Evolutionary conservation across 2,329 filamentous ascomycete genomes (phyloP), one percentile per base, ranked within the genome.

Genomic region (Torrubiella hemipterigena): DNA sequence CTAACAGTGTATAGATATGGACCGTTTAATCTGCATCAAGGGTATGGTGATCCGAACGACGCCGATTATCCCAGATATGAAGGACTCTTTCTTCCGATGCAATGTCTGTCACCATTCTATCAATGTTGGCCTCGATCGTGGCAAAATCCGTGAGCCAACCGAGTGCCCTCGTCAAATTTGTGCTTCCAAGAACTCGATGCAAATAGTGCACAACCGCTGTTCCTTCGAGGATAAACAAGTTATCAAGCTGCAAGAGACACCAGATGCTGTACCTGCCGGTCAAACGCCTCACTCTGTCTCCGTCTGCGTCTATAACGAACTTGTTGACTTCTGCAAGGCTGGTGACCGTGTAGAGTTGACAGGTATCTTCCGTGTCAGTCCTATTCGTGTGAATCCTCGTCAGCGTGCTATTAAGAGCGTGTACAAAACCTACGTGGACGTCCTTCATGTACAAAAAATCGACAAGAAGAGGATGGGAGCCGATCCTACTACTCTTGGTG

Each of bases 61-160:
- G 0, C 86, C 91, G 1, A 83, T 98, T 42, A 96, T 98, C 41
- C 91, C 91, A 1, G 91, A 98, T 47, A 98, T 98, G 93, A 95
- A 93, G 59, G 84, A 94, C 51, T 91, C 91, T 1, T 95, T 94
- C 61, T 98, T 98, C 73, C 81, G 84, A 40, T 98, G 91, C 60
- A 83, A 85, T 36, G 75, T 89, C 17, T 98, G 91, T 59, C 85
- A 86, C 47, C 85, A 95, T 56, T 89, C 83, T 4, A 75, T 93
- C 38, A 83, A 81, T 40, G 85, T 95, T 33, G 81, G 86, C 34
- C 81, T 98, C 47, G 91, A 98, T 51, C 81, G 91, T 48, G 91
- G 93, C 54, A 91, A 89, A 61, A 98, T 98, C 47, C 79, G 84
- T 15, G 91, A 98, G 55, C 91, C 91, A 3, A 95, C 85, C 1